Evolutionary conservation across 371 early-diverging fungal genomes (phyloP), one percentile per base, ranked within the genome.

Genomic region (Encephalitozoon hellem): DNA sequence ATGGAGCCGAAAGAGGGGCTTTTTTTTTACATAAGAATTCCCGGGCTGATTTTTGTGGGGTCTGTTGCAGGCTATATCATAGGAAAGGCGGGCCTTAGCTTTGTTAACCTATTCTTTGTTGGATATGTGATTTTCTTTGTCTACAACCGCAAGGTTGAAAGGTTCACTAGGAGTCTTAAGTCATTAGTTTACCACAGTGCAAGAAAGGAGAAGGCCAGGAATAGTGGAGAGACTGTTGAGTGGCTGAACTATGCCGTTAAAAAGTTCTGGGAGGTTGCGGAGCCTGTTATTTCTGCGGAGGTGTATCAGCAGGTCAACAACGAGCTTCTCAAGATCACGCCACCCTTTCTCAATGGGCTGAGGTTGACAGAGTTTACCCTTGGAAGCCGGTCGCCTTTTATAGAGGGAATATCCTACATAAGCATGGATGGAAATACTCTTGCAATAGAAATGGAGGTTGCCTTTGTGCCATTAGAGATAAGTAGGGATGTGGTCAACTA

Each of bases 211-310:
- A 74, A 69, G 23, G 30, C 69, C 18, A 45, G 51, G 47, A 64
- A 67, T 26, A 38, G 23, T 38, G 66, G 69, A 15, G 97, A 97
- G 84, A 89, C 90, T 38, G 92, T 90, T 2, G 93, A 93, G 72
- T 97, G 98, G 98, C 83, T 97, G 69, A 97, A 97, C 84, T 89
- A 88, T 78, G 91, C 95, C 81, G 80, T 94, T 72, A 84, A 81
- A 30, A 85, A 88, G 68, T 91, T 94, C 82, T 97, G 98, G 98
- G 86, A 90, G 23, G 91, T 92, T 59, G 91, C 90, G 74, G 98
- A 97, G 85, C 93, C 95, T 9, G 88, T 88, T 1, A 83, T 96
- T 45, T 90, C 93, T 64, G 89, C 43, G 90, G 91, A 84, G 85
- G 85, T 21, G 86, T 89, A 91, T 49, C 89, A 88, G 66, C 88